These are phyloP conservation scores for Vaccinium darrowii DNA, from an alignment of 148 eudicot species.

Conservation along the genomic window DNA sequence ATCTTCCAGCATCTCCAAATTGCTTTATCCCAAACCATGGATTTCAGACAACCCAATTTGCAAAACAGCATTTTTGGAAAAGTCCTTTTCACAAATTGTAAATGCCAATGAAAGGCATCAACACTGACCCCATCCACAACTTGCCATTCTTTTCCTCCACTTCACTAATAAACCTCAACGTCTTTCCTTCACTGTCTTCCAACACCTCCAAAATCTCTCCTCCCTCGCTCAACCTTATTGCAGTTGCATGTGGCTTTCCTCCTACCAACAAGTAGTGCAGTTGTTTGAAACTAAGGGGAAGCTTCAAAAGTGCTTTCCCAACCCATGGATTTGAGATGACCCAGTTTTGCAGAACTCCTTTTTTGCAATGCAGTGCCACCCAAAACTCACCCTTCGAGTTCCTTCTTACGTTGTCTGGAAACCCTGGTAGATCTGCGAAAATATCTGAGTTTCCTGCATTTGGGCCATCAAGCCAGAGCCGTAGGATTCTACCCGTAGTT, in stretches of 20 bases:
- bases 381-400: conserved; percentile 63
- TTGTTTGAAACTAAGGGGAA: conserved; percentile 50
- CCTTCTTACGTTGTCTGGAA: conserved; percentile 58
- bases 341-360: conserved; percentile 44
- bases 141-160: conserved; percentile 70
- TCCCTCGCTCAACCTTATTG: conserved; percentile 43
- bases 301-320: conserved; percentile 42
- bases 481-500: conserved; percentile 40
- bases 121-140: conserved; percentile 71
- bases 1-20: conserved; percentile 56
- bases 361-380: conserved; percentile 76
- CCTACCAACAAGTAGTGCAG: conserved; percentile 59
- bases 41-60: conserved; percentile 47
- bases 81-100: background rate
- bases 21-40: conserved; percentile 46
- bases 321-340: conserved; percentile 48
- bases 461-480: conserved; percentile 69
- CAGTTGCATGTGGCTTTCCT: conserved; percentile 56
- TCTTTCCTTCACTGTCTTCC: conserved; percentile 64
- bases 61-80: conserved; percentile 37
- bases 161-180: conserved; percentile 62
- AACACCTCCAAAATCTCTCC: conserved; percentile 52
- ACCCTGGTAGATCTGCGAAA: conserved; percentile 63
- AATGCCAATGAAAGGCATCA: conserved; percentile 64
- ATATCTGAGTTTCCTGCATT: conserved; percentile 51